Base-by-base conservation (phyloP, 305 asterid species). In the Fraxinus dipetala region DNA sequence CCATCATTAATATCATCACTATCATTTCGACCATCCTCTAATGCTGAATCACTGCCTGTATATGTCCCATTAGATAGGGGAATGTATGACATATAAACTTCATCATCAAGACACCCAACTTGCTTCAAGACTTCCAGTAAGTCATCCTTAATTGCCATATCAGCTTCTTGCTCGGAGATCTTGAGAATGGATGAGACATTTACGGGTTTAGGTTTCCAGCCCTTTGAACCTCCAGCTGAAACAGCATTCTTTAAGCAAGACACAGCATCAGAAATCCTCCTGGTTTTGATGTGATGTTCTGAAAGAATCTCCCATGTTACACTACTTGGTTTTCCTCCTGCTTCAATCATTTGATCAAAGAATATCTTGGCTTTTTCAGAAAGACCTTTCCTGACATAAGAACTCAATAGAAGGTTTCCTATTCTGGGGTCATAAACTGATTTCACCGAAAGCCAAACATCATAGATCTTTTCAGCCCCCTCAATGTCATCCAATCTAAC, bases 291-390 rank as follows among this genome's bases (percentile, higher is more conserved):
- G 40, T 91, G 95, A 82, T 89, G 83, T 84, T 94, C 98, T 1
- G 97, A 88, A 74, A 96, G 84, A 56, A 94, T 93, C 87, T 93
- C 99, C 97, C 96, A 94, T 26, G 98, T 90, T 87, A 80, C 84
- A 0, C 97, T 82, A 86, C 91, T 96, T 18, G 97, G 94, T 82
- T 89, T 89, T 36, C 95, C 97, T 56, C 99, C 99, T 1, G 14
- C 82, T 84, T 89, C 93, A 54, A 89, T 80, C 87, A 96, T 91
- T 87, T 91, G 90, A 56, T 89, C 90, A 36, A 91, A 93, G 81
- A 96, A 88, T 18, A 87, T 79, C 83, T 84, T 80, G 0, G 92
- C 95, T 86, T 89, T 89, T 2, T 91, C 87, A 6, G 87, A 80
- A n/a, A 83, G 90, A 70, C 94, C 96, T 54, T 91, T 87, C 84